These are phyloP conservation scores for Papiliotrema fonsecae DNA, from an alignment of 1,284 basidiomycete species.

Conservation along the genomic window DNA sequence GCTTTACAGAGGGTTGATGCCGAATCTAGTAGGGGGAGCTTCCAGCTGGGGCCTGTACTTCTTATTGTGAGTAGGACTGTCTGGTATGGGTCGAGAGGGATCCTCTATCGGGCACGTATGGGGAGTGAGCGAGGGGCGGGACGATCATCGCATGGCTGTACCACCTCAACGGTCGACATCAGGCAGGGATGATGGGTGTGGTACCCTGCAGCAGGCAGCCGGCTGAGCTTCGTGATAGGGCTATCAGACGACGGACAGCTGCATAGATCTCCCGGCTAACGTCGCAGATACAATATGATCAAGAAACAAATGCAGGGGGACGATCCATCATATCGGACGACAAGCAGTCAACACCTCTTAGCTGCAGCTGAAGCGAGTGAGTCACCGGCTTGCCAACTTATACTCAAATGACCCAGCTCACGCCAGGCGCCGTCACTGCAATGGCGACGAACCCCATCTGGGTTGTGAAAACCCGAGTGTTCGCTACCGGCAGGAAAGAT, in stretches of 20 bases:
- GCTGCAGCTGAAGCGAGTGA: conserved; percentile 93
- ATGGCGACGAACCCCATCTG: conserved; percentile 96
- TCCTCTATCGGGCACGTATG: too few relatives aligned
- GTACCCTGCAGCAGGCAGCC: too few relatives aligned
- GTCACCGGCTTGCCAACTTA: conserved; percentile 27
- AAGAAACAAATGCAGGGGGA: conserved; percentile 60
- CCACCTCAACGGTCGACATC: too few relatives aligned
- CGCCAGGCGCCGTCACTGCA: conserved; percentile 79
- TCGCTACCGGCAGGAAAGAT: conserved; percentile 67
- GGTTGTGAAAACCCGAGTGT: conserved; percentile 98
- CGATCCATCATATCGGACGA: conserved; percentile 52
- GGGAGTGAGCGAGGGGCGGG: too few relatives aligned
- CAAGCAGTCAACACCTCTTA: conserved; percentile 75
- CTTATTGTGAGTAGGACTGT: conserved; percentile 68
- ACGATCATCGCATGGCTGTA: too few relatives aligned
- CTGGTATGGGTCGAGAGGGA: too few relatives aligned
- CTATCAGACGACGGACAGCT: too few relatives aligned
- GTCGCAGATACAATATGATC: conserved; percentile 81
- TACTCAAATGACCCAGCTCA: background rate
- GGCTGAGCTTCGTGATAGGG: too few relatives aligned
- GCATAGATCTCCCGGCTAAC: conserved; percentile 1
- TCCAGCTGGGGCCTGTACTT: conserved; percentile 98
- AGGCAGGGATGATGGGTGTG: too few relatives aligned
- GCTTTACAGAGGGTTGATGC: conserved; percentile 81
- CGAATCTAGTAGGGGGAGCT: conserved; percentile 95